These are phyloP conservation scores for Pleurozium schreberi DNA, from an alignment of 225 moss, liverwort and hornwort genomes.

Conservation along the genomic window DNA sequence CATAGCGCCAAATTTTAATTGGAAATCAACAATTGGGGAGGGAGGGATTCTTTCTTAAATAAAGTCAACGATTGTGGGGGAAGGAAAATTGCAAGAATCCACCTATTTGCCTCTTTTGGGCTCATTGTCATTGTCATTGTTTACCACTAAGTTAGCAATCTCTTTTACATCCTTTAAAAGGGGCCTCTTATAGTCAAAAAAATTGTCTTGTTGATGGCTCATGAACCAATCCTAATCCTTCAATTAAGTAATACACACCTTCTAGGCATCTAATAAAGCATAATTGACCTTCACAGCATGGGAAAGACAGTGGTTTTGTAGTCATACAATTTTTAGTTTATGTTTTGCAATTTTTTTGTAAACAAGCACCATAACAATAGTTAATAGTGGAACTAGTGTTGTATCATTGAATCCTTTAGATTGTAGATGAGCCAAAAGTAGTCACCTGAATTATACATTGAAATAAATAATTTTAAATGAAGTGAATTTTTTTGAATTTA, in stretches of 20 bases:
- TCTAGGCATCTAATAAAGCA: not conserved
- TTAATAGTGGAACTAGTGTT: fast-evolving
- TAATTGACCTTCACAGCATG: fast-evolving
- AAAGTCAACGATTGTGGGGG: too few relatives aligned
- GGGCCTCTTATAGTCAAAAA: fast-evolving
- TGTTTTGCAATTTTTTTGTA: not conserved
- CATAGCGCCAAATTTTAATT: too few relatives aligned
- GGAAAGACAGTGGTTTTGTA: fast-evolving
- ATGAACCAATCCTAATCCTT: not conserved
- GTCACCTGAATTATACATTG: not conserved
- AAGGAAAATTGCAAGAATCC: too few relatives aligned
- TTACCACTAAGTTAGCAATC: too few relatives aligned
- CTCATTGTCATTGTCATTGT: too few relatives aligned
- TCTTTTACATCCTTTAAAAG: not conserved
- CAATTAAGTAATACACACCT: not conserved
- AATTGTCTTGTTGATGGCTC: not conserved
- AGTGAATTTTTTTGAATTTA: not conserved
- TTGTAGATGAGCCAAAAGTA: not conserved
- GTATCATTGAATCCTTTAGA: not conserved
- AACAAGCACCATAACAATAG: not conserved
- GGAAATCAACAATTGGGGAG: too few relatives aligned
- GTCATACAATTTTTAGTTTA: not conserved
- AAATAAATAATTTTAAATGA: too few relatives aligned
- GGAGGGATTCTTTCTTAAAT: too few relatives aligned
- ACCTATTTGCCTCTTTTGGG: too few relatives aligned